Evolutionary conservation across 306 rosid genomes (phyloP).

Genomic region (Luffa aegyptiaca): DNA sequence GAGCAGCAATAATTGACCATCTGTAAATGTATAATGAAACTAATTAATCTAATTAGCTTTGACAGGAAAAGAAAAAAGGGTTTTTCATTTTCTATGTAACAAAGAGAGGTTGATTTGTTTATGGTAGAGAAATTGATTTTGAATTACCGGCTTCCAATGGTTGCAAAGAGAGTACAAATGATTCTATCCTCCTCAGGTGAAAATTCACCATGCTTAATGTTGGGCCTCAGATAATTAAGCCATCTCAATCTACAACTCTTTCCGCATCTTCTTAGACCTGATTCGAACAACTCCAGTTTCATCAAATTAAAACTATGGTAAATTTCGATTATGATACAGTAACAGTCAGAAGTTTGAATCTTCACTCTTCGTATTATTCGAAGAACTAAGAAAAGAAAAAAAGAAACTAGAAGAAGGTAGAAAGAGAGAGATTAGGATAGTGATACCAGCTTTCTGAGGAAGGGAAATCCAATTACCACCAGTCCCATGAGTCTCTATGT

Average conservation of each 20-base stretch:
- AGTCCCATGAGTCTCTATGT: constrained; percentile 70
- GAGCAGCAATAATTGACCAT: constrained; percentile 95
- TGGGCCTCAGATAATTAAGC: constrained; percentile 91
- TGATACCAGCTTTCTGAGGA: constrained; percentile 83
- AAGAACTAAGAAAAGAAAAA: background rate
- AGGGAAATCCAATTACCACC: constrained; percentile 96
- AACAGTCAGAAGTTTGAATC: background rate
- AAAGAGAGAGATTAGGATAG: background rate
- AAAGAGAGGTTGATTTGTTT: background rate
- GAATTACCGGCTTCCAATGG: constrained; percentile 80
- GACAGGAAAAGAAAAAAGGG: background rate
- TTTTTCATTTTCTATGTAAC: too few species aligned
- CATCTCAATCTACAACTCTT: constrained; percentile 94
- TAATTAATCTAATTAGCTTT: background rate
- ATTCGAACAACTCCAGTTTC: constrained; percentile 2
- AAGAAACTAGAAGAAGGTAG: background rate
- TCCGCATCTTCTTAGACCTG: constrained; percentile 88
- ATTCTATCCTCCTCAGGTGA: constrained; percentile 91
- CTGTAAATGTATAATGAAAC: constrained; percentile 17
- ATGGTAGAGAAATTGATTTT: background rate
- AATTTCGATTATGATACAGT: too few species aligned
- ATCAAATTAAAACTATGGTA: too few species aligned
- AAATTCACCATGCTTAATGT: constrained; percentile 88
- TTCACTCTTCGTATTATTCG: background rate
- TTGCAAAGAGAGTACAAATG: constrained; percentile 69